Evolutionary conservation across 148 eudicot genomes (phyloP).

Genomic region (Spergularia marina): DNA sequence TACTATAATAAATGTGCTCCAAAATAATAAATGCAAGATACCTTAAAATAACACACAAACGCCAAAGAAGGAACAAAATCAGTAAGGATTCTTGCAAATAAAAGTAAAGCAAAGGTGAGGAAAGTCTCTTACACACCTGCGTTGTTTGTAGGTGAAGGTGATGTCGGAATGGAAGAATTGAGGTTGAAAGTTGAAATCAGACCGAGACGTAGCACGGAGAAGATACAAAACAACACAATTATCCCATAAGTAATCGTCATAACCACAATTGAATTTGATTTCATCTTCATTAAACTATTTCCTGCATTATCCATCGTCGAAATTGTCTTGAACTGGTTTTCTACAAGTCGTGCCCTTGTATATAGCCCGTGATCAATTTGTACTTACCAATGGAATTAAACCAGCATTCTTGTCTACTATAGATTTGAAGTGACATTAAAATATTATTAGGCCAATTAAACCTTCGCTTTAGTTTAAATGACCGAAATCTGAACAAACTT

Average conservation of each 20-base stretch:
- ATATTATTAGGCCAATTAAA: too few relatives aligned
- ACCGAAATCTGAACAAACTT: too few relatives aligned
- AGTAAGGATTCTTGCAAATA: neutral
- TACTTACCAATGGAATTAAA: too few relatives aligned
- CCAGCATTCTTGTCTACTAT: too few relatives aligned
- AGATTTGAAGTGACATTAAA: too few relatives aligned
- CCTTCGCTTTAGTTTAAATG: too few relatives aligned
- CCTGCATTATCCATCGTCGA: neutral
- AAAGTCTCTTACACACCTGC: conserved; percentile 5
- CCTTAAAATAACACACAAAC: neutral
- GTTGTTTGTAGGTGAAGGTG: neutral
- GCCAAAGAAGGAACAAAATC: conserved; percentile 2
- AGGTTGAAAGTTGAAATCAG: neutral
- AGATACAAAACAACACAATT: conserved; percentile 4
- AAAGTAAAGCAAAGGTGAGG: neutral
- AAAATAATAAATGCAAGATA: neutral
- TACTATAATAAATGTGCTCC: too few relatives aligned
- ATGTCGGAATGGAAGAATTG: neutral
- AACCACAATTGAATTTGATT: neutral
- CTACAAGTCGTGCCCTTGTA: too few relatives aligned
- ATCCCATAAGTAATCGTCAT: neutral
- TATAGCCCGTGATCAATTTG: too few relatives aligned
- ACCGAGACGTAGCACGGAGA: neutral
- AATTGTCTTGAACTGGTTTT: too few relatives aligned
- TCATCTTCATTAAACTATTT: conserved; percentile 1